Conservation (phyloP, 192 early-diverging fungal genomes). For the Entomortierella lignicola region DNA sequence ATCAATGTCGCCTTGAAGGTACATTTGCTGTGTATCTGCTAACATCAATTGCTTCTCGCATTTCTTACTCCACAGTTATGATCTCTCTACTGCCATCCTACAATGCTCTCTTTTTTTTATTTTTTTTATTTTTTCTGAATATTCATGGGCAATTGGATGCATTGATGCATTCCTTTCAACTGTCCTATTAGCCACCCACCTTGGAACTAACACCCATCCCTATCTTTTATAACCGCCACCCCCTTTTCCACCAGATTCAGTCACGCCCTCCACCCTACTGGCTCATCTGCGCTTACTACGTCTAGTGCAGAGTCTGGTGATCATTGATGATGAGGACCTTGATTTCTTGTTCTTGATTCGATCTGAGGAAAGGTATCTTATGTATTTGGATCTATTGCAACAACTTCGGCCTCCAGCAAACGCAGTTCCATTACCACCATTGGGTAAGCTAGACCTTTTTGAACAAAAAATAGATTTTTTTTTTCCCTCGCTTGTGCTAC, state of each 20-base stretch:
- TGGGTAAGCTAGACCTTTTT: conserved; percentile 59
- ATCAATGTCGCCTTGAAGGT: conserved; percentile 45
- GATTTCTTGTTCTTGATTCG: conserved; percentile 63
- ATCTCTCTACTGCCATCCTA: neutral
- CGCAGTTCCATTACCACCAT: conserved; percentile 58
- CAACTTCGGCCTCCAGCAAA: conserved; percentile 39
- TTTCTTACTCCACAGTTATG: neutral
- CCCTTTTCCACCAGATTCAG: conserved; percentile 22
- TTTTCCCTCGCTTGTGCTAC: neutral
- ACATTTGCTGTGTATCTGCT: conserved; percentile 2
- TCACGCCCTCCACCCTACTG: conserved; percentile 42
- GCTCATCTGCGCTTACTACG: conserved; percentile 42
- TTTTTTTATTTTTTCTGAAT: neutral
- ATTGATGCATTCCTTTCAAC: neutral
- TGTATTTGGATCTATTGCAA: conserved; percentile 61
- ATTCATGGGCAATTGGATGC: neutral
- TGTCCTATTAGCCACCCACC: neutral
- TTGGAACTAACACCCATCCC: neutral
- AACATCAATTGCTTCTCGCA: neutral
- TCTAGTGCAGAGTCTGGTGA: conserved; percentile 45
- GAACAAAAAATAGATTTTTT: neutral
- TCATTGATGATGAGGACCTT: conserved; percentile 41
- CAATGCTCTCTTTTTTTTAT: neutral
- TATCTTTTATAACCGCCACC: conserved; percentile 1
- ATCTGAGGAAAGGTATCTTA: conserved; percentile 66